Percentiles rank a stretch among this genome's conserved stretches.
Conservation (phyloP, 371 early-diverging fungal species). For the Circinella minor region DNA sequence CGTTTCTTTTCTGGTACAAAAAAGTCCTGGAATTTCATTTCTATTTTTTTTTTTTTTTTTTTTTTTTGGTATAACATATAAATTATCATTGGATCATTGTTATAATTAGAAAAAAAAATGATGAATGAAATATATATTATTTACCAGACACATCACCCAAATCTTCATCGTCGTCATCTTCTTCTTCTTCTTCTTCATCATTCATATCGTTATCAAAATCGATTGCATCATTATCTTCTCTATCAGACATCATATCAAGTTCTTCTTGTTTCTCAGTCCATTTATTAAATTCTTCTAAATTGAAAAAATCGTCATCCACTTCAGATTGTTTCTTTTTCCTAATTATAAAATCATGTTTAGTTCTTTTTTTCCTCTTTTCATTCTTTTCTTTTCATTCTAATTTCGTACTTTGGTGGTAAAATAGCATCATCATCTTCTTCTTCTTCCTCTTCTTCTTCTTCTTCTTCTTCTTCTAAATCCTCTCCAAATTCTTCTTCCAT, state of each 20-base stretch:
- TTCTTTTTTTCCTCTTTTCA: no score
- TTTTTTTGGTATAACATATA: not conserved
- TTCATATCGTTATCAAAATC: conserved; percentile 52
- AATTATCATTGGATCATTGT: not conserved
- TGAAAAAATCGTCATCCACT: conserved; percentile 73
- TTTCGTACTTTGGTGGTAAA: conserved; percentile 6
- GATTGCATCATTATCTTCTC: conserved; percentile 57
- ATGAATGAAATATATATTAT: not conserved
- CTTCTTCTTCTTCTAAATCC: not conserved
- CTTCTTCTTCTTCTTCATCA: conserved; percentile 17
- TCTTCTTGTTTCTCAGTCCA: conserved; percentile 69
- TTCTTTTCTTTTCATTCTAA: not conserved
- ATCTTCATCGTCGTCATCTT: conserved; percentile 17
- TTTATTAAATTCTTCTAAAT: conserved; percentile 62
- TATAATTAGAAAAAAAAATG: not conserved
- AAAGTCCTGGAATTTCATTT: conserved; percentile 57
- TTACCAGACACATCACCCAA: conserved; percentile 13
- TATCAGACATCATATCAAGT: conserved; percentile 47
- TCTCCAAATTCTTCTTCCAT: conserved; percentile 12
- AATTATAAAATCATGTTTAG: not conserved
- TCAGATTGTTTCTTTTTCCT: conserved; percentile 47
- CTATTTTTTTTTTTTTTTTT: no score
- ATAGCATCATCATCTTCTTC: conserved; percentile 11
- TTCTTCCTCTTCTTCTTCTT: conserved; percentile 7
- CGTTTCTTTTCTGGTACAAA: conserved; percentile 42